A percentile compares a stretch with the other conserved stretches of the same genome.
phyloP scores from a whole-genome alignment of 129 eudicot genomes.

The Tanacetum coccineum region DNA sequence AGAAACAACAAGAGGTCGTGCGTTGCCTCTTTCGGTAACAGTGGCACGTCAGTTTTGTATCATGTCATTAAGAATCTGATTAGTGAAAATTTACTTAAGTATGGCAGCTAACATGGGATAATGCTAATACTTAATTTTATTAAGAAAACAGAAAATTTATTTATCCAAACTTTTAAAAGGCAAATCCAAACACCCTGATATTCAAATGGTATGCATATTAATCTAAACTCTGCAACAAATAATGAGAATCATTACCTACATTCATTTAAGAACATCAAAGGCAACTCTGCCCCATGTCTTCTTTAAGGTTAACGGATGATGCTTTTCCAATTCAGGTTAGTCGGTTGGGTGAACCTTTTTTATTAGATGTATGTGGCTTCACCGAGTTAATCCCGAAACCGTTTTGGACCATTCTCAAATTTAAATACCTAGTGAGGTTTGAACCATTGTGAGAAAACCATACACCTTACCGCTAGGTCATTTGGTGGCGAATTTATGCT shows the following conservation, averaged over 20 bases:
- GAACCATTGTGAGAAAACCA: too few relatives aligned
- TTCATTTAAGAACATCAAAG: constrained; percentile 36
- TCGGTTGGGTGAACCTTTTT: too few relatives aligned
- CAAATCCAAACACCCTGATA: too few relatives aligned
- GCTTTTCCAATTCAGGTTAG: too few relatives aligned
- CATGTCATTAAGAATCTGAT: constrained; percentile 14
- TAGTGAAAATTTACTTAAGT: neutral
- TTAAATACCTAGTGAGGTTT: too few relatives aligned
- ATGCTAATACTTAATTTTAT: neutral
- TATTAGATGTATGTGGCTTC: too few relatives aligned
- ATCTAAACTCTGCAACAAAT: neutral
- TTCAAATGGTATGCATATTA: neutral
- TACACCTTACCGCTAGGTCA: too few relatives aligned
- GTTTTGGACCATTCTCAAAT: too few relatives aligned
- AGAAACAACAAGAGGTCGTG: constrained; percentile 18
- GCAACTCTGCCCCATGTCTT: constrained; percentile 35
- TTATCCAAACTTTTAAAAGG: too few relatives aligned
- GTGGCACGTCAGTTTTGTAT: constrained; percentile 22
- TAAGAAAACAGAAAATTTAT: neutral
- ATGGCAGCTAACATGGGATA: neutral
- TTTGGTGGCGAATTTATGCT: too few relatives aligned
- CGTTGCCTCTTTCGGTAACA: constrained; percentile 27
- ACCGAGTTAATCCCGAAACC: too few relatives aligned
- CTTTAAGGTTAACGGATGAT: too few relatives aligned
- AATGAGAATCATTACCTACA: constrained; percentile 24